Base-by-base conservation (phyloP, 192 early-diverging fungal genomes). In the Rhizoclosmatium globosum region DNA sequence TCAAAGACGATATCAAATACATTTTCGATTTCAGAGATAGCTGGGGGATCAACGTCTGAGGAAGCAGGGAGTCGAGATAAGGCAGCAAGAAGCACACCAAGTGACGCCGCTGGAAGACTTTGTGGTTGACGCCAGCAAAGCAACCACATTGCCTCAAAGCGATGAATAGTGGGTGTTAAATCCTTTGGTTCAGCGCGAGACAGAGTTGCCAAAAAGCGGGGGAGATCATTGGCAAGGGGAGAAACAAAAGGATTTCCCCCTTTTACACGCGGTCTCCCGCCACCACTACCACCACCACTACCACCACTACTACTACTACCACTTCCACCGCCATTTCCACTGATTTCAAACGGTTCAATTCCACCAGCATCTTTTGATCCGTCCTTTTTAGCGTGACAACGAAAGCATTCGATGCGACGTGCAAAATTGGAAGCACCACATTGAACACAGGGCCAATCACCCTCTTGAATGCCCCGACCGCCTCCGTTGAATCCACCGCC, bases 61-160 rank as follows among this genome's bases (percentile, higher is more conserved):
- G 80, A 81, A 17, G 64, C 21, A 2, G 80, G 80, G 43, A 81
- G 66, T 4, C 74, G 61, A 38, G 80, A 65, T 43, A 82, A 58
- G 43, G 77, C 48, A 9, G 69, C 72, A 13, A 82, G 64, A n/a
- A 79, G 67, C 19, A n/a, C 17, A 6, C 47, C 17, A 2, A 82
- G 46, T 21, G 21, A 44, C 39, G 74, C 56, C 31, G 11, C 4
- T n/a, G 47, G 17, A 17, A 82, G 77, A 13, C 50, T 19, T 13
- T 41, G 38, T 43, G 80, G 39, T 39, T 44, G 17, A 31, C 59
- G 61, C 80, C 80, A 81, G 76, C 65, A 71, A 11, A 56, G n/a
- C 17, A 50, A 48, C 80, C 80, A 81, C 23, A 68, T 4, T 39
- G 60, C 15, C 17, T 47, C 61, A 48, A n/a, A 44, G 21, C 53